Evolutionary conservation across 1,284 basidiomycete genomes (phyloP).

Genomic region (Malassezia arunalokei): DNA sequence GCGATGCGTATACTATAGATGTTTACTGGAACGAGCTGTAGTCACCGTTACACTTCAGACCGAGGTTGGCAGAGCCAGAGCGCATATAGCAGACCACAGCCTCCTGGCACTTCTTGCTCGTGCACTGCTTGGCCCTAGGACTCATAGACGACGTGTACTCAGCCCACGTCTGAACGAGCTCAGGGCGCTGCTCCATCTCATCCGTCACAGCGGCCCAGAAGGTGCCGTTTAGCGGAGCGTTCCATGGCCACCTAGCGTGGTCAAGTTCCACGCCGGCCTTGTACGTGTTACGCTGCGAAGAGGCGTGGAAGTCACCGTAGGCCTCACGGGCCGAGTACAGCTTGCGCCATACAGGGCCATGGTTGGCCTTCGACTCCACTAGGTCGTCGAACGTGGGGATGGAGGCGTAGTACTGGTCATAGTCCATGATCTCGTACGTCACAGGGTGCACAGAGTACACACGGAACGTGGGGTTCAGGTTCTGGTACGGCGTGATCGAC

Average conservation of each 20-base stretch:
- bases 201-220: slow-evolving; percentile 67
- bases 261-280: slow-evolving; percentile 1
- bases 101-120: slow-evolving; percentile 51
- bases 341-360: slow-evolving; percentile 58
- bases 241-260: slow-evolving; percentile 51
- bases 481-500: slow-evolving; percentile 60
- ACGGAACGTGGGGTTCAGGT: slow-evolving; percentile 66
- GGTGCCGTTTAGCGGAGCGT: slow-evolving; percentile 65
- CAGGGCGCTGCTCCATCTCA: slow-evolving; percentile 54
- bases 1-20: too few relatives aligned
- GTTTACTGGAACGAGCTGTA: slow-evolving; percentile 39
- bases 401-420: slow-evolving; percentile 37
- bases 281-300: slow-evolving; percentile 4
- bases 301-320: slow-evolving; percentile 52
- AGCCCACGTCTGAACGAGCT: slow-evolving; percentile 59
- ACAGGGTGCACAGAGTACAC: slow-evolving; percentile 64
- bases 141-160: slow-evolving; percentile 61
- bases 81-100: slow-evolving; percentile 70
- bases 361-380: slow-evolving; percentile 47
- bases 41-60: slow-evolving; percentile 54
- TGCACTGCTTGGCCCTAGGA: slow-evolving; percentile 28
- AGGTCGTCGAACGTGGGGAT: slow-evolving; percentile 21
- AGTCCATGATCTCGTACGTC: slow-evolving; percentile 42
- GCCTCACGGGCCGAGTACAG: slow-evolving; percentile 61
- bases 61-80: slow-evolving; percentile 55